Conservation (phyloP, 1,139 yeast genomes). For the Suhomyces anneliseae region DNA sequence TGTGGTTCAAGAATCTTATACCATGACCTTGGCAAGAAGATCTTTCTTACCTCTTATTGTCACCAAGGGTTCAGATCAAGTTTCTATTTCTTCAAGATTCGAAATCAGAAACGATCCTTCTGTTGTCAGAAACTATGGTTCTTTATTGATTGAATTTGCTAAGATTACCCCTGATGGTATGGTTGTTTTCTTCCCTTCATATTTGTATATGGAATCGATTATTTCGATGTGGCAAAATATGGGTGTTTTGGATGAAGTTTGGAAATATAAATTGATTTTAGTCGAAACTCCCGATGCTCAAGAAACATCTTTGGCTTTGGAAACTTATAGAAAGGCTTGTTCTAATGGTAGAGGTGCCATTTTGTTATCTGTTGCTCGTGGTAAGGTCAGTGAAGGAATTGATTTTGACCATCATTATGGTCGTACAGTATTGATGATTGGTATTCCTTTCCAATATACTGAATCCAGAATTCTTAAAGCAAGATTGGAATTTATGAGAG, state of each 20-base stretch:
- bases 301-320: conserved; percentile 92
- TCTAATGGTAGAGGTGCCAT: conserved; percentile 98
- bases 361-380: conserved; percentile 94
- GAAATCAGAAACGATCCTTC: conserved; percentile 98
- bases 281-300: conserved; percentile 99
- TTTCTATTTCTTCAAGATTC: conserved; percentile 91
- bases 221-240: conserved; percentile 98
- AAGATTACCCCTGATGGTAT: conserved; percentile 97
- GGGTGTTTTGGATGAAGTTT: conserved; percentile 97
- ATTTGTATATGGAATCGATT: conserved; percentile 95
- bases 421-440: conserved; percentile 96
- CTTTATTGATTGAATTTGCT: conserved; percentile 84
- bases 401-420: conserved; percentile 99
- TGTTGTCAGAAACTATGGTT: conserved; percentile 95
- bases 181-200: conserved; percentile 97
- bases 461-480: conserved; percentile 96
- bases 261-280: conserved; percentile 91
- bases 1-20: conserved; percentile 89
- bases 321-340: conserved; percentile 94
- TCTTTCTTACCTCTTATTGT: conserved; percentile 94
- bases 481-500: conserved; percentile 87
- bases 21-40: conserved; percentile 91
- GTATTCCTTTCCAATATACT: conserved; percentile 98
- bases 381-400: conserved; percentile 97
- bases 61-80: conserved; percentile 97